A percentile compares a stretch with the other conserved stretches of the same genome.
Evolutionary conservation across 371 early-diverging fungal genomes (phyloP).

Genomic region (Mortierella sp.): DNA sequence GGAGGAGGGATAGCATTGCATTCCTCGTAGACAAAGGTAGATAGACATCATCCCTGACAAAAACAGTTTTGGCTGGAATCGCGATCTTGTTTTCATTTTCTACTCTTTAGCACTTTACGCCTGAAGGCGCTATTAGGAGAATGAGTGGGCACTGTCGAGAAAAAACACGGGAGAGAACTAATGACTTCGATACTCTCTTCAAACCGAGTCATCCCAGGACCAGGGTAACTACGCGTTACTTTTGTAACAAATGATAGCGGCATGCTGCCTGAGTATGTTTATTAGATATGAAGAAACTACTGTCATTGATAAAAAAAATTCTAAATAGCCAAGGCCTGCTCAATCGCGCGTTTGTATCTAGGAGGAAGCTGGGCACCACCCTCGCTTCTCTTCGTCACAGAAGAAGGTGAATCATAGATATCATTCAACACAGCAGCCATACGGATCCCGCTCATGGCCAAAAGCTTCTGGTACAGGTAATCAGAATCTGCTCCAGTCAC

Average conservation of each 20-base stretch:
- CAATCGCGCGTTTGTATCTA: conserved; percentile 9
- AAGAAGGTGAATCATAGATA: conserved; percentile 34
- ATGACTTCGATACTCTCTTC: neutral
- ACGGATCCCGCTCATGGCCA: conserved; percentile 51
- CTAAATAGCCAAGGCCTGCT: conserved; percentile 2
- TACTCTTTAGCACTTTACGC: neutral
- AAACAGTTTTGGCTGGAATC: neutral
- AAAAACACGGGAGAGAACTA: neutral
- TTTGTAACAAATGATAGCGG: neutral
- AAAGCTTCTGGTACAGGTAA: conserved; percentile 34
- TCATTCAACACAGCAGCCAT: conserved; percentile 57
- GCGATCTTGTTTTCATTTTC: neutral
- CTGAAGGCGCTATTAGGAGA: neutral
- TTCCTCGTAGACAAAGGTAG: neutral
- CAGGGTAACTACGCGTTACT: neutral
- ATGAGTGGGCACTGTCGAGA: neutral
- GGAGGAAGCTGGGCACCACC: conserved; percentile 16
- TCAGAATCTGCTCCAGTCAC: conserved; percentile 31
- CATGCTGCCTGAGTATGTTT: neutral
- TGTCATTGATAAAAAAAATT: neutral
- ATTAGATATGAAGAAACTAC: neutral
- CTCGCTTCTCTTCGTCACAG: conserved; percentile 17
- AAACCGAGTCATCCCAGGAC: neutral
- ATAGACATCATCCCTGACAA: neutral
- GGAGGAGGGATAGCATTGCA: neutral